These are phyloP conservation scores for Petunia axillaris DNA, from an alignment of 257 asterid genomes.

Conservation along the genomic window DNA sequence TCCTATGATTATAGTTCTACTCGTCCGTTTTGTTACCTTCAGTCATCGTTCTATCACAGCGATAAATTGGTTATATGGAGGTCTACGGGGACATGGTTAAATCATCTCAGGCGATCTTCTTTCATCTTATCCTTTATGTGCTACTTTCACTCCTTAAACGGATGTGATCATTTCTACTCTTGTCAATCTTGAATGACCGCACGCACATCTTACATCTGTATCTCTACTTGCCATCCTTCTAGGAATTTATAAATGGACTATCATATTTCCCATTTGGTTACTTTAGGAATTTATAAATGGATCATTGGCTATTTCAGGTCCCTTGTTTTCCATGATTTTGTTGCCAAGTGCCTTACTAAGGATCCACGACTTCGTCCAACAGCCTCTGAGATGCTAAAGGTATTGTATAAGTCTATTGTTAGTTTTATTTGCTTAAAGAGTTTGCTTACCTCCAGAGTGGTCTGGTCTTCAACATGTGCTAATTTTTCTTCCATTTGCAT, in stretches of 20 bases:
- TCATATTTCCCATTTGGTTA: not conserved
- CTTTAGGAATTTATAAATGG: constrained; percentile 22
- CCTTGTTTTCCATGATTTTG: constrained; percentile 93
- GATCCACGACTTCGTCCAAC: constrained; percentile 95
- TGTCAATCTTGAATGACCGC: not conserved
- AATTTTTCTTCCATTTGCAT: constrained; percentile 31
- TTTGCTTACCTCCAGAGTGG: not conserved
- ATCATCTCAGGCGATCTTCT: not conserved
- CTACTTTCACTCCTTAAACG: not conserved
- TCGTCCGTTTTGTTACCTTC: not conserved
- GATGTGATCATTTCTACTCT: not conserved
- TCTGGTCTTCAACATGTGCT: constrained; percentile 31
- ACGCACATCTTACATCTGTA: not conserved
- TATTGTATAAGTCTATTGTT: constrained; percentile 33
- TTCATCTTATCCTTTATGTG: not conserved
- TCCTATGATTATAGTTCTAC: not conserved
- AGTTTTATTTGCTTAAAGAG: not conserved
- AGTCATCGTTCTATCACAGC: not conserved
- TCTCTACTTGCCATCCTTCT: not conserved
- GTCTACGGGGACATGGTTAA: not conserved
- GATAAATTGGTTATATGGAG: not conserved
- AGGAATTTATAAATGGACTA: constrained; percentile 22
- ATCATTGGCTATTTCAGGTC: constrained; percentile 62
- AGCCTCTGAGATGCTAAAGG: constrained; percentile 97
- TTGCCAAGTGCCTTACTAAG: constrained; percentile 94